phyloP scores from a whole-genome alignment of 2,329 filamentous ascomycete species.

The Botryotinia convoluta region DNA sequence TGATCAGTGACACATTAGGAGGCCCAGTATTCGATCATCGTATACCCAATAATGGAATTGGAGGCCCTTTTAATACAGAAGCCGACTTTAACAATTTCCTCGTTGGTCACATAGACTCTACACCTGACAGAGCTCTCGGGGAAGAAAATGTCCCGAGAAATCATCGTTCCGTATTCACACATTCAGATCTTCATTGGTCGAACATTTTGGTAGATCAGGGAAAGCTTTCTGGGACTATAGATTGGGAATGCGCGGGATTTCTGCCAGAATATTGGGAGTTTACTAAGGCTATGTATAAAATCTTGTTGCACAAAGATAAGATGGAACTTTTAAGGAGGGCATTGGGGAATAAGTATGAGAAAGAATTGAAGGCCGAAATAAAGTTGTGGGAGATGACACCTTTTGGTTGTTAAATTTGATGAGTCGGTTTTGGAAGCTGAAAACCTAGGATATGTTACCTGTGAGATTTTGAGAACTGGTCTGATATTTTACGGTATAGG shows the following conservation, averaged over 20 bases:
- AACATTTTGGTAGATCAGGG: background rate
- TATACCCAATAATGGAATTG: background rate
- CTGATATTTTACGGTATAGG: background rate
- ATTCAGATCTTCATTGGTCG: constrained; percentile 1
- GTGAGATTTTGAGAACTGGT: background rate
- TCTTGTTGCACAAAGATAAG: background rate
- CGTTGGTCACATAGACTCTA: background rate
- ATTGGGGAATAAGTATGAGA: background rate
- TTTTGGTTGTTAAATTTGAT: background rate
- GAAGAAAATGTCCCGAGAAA: background rate
- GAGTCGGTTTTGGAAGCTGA: background rate
- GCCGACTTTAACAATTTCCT: background rate
- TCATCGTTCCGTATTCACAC: background rate
- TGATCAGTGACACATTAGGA: background rate
- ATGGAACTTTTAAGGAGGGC: background rate
- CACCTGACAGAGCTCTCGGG: background rate
- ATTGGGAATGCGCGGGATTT: background rate
- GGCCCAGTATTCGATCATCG: background rate
- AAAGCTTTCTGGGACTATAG: background rate
- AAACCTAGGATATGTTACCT: background rate
- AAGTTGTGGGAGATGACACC: background rate
- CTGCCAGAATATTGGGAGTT: background rate
- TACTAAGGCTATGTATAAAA: background rate
- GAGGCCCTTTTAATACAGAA: background rate
- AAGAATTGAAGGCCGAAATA: background rate